Evolutionary conservation across 768 basidiomycete genomes (phyloP).

Genomic region (Lentinula raphanica): DNA sequence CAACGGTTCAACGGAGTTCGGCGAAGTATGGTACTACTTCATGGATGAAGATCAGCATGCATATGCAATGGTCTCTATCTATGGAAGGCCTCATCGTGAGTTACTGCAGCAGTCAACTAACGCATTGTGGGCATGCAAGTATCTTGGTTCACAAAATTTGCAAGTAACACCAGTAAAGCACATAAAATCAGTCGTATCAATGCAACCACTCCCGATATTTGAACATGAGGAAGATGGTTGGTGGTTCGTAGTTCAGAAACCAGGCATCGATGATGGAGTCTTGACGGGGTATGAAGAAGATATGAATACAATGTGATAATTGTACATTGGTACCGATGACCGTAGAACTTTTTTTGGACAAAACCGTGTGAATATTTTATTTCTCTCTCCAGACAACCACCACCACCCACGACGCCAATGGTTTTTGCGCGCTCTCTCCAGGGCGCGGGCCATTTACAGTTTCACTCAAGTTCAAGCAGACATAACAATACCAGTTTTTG

Average conservation of each 20-base stretch:
- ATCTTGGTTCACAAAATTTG: background rate
- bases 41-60: background rate
- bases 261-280: background rate
- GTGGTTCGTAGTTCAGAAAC: conserved; percentile 2
- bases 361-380: too few relatives aligned
- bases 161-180: background rate
- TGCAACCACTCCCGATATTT: conserved; percentile 1
- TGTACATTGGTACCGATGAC: too few relatives aligned
- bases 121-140: background rate
- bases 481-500: too few relatives aligned
- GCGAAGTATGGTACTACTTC: conserved; percentile 1
- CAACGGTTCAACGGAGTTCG: background rate
- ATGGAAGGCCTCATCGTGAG: background rate
- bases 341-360: too few relatives aligned
- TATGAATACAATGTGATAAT: too few relatives aligned
- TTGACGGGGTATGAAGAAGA: background rate
- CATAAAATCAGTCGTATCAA: background rate
- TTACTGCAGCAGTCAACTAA: background rate
- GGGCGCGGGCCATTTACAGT: too few relatives aligned
- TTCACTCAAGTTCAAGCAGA: too few relatives aligned
- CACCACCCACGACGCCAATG: too few relatives aligned
- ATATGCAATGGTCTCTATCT: conserved; percentile 7
- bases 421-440: too few relatives aligned
- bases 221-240: background rate
- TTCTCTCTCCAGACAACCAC: too few relatives aligned